Conservation (phyloP, 2,329 filamentous ascomycete genomes). For the Alternaria arbusti region DNA sequence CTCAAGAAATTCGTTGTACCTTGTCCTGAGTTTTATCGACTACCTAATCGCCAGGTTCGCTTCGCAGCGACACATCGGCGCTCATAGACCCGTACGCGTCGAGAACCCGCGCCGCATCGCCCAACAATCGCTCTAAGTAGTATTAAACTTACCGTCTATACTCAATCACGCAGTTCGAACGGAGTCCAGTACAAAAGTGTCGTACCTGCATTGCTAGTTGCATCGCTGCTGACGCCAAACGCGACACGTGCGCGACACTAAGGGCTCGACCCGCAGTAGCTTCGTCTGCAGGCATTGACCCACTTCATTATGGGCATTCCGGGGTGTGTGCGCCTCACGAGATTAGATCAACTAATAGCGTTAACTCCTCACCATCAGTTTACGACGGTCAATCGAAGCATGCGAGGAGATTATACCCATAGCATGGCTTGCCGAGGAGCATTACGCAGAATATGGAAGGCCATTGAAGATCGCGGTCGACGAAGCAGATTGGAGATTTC, state of each 20-base stretch:
- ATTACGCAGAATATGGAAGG: constrained; percentile 40
- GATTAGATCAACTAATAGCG: too few species aligned
- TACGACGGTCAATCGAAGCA: constrained; percentile 30
- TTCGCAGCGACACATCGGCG: not conserved
- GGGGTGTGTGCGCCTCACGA: not conserved
- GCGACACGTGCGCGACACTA: not conserved
- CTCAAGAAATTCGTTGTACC: too few species aligned
- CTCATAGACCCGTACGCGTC: not conserved
- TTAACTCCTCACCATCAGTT: too few species aligned
- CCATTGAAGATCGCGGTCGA: constrained; percentile 51
- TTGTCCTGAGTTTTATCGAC: not conserved
- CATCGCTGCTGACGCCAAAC: not conserved
- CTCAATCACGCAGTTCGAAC: not conserved
- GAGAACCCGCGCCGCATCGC: not conserved
- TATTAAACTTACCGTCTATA: not conserved
- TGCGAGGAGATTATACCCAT: constrained; percentile 40
- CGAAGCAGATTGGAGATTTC: constrained; percentile 52
- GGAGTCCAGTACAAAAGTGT: not conserved
- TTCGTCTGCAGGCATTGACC: not conserved
- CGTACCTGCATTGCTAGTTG: not conserved
- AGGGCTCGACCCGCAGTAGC: not conserved
- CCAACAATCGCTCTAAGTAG: not conserved
- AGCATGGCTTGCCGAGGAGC: constrained; percentile 45
- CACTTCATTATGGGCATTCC: not conserved
- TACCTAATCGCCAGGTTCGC: not conserved